Base-by-base conservation (phyloP, 192 early-diverging fungal genomes). In the Rhizophagus clarus region DNA sequence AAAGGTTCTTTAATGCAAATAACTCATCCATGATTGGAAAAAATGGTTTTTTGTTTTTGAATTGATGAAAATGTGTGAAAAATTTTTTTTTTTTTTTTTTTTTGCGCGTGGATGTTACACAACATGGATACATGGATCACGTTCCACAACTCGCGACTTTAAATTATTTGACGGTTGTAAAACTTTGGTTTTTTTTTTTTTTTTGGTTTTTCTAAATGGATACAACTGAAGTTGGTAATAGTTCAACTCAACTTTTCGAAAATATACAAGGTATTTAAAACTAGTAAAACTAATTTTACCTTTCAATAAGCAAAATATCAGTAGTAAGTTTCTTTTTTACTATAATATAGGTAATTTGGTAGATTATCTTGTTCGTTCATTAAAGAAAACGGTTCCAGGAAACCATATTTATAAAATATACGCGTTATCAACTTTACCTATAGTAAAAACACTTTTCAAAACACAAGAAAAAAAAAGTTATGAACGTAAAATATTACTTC, bases 1-100 rank as follows among this genome's bases (percentile, higher is more conserved):
- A 91, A 42, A 91, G 88, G 84, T 93, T 95, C 82, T 91, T 89
- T 45, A 93, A 84, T 26, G 90, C 88, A 82, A 93, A 92, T 47
- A 93, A 88, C 66, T 78, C 76, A 51, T 78, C 76, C 76, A 78
- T 78, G 47, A 26, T 51, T 49, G 1, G 7, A 63, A 63, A 63
- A 63, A 26, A 63, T 7, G 7, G 4, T 49, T 49, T 42, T 42
- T 42, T 42, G 9, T 42, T 1, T 42, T 8, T 42, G 7, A 42
- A 56, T 20, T 20, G 51, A 56, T 5, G 5, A 20, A 56, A 56
- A 56, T 20, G 11, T 49, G 12, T 49, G 10, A 42, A 42, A 42
- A 42, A 42, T 56, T 49, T 49, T 49, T 49, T 11, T 11, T 1
- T 47, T 47, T 8, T 47, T 8, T n/a, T n/a, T n/a, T n/a, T n/a